Evolutionary conservation across 2,329 filamentous ascomycete genomes (phyloP).

Genomic region (Dothistroma pini): DNA sequence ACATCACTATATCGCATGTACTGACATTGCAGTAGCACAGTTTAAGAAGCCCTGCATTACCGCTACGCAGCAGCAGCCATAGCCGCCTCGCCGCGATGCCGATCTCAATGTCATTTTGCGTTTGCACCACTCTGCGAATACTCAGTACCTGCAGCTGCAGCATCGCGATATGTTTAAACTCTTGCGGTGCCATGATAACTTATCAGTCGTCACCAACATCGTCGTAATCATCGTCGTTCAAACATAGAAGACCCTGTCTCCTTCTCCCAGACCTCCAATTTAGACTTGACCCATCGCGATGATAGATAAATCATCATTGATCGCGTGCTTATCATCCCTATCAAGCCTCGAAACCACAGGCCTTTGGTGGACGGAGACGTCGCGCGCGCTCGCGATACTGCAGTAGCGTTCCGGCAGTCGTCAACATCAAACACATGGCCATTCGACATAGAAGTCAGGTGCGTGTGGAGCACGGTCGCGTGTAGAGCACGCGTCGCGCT

Average conservation of each 20-base stretch:
- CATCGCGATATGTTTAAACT: background rate
- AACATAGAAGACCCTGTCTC: no score
- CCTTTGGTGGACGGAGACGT: no score
- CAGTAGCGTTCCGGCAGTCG: background rate
- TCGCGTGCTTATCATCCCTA: background rate
- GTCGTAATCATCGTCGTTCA: background rate
- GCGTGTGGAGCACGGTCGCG: no score
- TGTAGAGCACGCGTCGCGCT: no score
- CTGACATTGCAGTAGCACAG: slow-evolving; percentile 4
- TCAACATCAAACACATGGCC: background rate
- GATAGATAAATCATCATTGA: background rate
- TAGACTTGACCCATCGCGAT: background rate
- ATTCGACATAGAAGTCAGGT: background rate
- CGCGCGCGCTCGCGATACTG: background rate
- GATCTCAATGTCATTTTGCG: slow-evolving; percentile 2
- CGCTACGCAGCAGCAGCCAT: background rate
- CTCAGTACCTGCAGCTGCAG: background rate
- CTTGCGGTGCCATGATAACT: background rate
- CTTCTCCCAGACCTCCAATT: background rate
- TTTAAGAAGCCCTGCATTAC: background rate
- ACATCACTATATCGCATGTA: background rate
- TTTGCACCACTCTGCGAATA: background rate
- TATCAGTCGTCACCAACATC: background rate
- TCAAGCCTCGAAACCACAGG: background rate
- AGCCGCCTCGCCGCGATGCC: background rate